A percentile compares a stretch with the other conserved stretches of the same genome.
Conservation (phyloP, 768 basidiomycete species). For the Tylopilus sp. region DNA sequence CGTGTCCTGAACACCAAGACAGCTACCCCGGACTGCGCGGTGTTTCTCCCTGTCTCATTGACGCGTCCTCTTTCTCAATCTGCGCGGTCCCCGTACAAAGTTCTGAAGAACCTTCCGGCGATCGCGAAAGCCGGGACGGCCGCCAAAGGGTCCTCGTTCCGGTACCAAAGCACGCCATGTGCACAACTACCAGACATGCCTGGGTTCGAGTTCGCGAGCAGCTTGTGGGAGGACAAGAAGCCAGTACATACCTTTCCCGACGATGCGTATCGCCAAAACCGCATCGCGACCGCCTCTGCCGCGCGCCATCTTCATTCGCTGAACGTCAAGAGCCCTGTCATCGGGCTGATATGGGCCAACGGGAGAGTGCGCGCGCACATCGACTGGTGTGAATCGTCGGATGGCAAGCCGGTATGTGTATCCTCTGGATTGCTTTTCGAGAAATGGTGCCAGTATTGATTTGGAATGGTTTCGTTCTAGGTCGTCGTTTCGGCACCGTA, state of each 20-base stretch:
- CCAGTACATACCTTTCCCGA: slow-evolving; percentile 45
- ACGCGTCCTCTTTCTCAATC: slow-evolving; percentile 42
- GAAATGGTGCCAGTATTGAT: background rate
- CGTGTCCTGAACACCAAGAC: slow-evolving; percentile 46
- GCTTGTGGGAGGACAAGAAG: slow-evolving; percentile 62
- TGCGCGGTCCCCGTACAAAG: slow-evolving; percentile 45
- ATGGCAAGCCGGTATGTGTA: slow-evolving; percentile 33
- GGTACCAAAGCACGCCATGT: slow-evolving; percentile 49
- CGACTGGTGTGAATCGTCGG: slow-evolving; percentile 46
- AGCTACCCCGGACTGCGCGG: slow-evolving; percentile 46
- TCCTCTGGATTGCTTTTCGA: background rate
- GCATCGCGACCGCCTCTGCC: slow-evolving; percentile 50
- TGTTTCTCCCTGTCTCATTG: slow-evolving; percentile 41
- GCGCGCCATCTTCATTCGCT: slow-evolving; percentile 50
- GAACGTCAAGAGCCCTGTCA: slow-evolving; percentile 42
- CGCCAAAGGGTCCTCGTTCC: slow-evolving; percentile 44
- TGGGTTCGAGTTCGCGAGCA: slow-evolving; percentile 52
- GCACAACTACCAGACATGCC: slow-evolving; percentile 43
- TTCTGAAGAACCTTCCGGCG: slow-evolving; percentile 39
- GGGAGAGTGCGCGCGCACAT: slow-evolving; percentile 51
- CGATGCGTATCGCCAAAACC: slow-evolving; percentile 55
- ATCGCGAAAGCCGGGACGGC: slow-evolving; percentile 35
- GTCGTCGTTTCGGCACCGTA: slow-evolving; percentile 50
- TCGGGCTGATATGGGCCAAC: slow-evolving; percentile 54
- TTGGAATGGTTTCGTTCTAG: slow-evolving; percentile 28